Conservation (phyloP, 768 basidiomycete genomes). For the Suillus ampliporus region DNA sequence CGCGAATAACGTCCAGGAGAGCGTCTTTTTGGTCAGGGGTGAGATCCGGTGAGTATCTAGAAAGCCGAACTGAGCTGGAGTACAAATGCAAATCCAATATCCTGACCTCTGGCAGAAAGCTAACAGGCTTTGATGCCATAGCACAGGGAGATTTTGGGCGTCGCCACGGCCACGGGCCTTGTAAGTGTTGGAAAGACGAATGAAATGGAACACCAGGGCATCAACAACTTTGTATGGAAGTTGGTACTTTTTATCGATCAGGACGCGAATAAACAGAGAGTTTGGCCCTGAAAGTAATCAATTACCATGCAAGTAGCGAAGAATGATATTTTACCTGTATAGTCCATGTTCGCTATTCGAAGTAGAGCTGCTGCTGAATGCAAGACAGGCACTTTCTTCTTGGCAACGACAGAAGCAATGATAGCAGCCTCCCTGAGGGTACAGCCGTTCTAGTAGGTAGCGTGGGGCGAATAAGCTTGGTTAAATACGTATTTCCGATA, state of each 20-base stretch:
- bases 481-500: slow-evolving; percentile 34
- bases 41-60: slow-evolving; percentile 90
- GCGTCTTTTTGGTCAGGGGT: slow-evolving; percentile 98
- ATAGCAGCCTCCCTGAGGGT: slow-evolving; percentile 95
- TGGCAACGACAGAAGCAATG: slow-evolving; percentile 87
- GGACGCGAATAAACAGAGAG: slow-evolving; percentile 94
- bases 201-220: slow-evolving; percentile 97
- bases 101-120: slow-evolving; percentile 90
- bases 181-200: slow-evolving; percentile 91
- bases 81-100: not conserved
- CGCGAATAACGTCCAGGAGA: slow-evolving; percentile 89
- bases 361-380: slow-evolving; percentile 96
- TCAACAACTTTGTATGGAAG: slow-evolving; percentile 98
- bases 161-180: slow-evolving; percentile 74
- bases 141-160: slow-evolving; percentile 85
- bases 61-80: slow-evolving; percentile 1
- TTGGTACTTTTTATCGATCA: slow-evolving; percentile 97
- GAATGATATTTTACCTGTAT: slow-evolving; percentile 62
- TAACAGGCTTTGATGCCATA: slow-evolving; percentile 97
- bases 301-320: not conserved
- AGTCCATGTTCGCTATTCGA: slow-evolving; percentile 95
- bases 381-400: slow-evolving; percentile 92
- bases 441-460: slow-evolving; percentile 65
- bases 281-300: slow-evolving; percentile 66
- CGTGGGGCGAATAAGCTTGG: slow-evolving; percentile 6